Percentiles rank a stretch among this genome's conserved stretches.
Evolutionary conservation across 495 filamentous ascomycete species (phyloP).

Genomic region (Bacidia rubella): DNA sequence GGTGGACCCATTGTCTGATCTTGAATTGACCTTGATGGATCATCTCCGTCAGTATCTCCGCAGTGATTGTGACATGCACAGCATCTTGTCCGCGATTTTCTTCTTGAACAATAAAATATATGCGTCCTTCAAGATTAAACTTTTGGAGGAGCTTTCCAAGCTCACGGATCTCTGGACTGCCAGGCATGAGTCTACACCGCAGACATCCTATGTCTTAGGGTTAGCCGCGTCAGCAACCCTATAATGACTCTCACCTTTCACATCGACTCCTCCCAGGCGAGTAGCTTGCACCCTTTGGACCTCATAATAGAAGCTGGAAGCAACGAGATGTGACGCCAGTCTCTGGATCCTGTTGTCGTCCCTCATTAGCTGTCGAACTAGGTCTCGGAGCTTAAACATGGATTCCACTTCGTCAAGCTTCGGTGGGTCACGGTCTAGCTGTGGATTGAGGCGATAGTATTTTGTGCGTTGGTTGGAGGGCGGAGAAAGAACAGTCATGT

Average conservation of each 20-base stretch:
- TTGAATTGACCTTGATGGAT: conserved; percentile 2
- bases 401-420: conserved; percentile 8
- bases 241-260: no score
- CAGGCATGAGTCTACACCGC: no score
- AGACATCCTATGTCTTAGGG: no score
- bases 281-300: no score
- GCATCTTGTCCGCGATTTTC: conserved; percentile 1
- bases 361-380: neutral
- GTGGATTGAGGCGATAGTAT: conserved; percentile 14
- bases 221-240: no score
- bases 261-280: no score
- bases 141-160: conserved; percentile 11
- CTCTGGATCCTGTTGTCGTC: no score
- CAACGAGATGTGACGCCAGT: no score
- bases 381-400: neutral
- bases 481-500: neutral
- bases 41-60: conserved; percentile 13
- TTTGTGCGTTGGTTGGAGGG: neutral
- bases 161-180: conserved; percentile 8
- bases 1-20: conserved; percentile 6
- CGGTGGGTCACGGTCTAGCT: conserved; percentile 10
- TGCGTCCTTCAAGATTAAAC: neutral
- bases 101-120: conserved; percentile 16
- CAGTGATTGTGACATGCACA: conserved; percentile 1
- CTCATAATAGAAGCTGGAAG: no score